Base-by-base conservation (phyloP, 495 filamentous ascomycete species). In the Echria macrotheca region DNA sequence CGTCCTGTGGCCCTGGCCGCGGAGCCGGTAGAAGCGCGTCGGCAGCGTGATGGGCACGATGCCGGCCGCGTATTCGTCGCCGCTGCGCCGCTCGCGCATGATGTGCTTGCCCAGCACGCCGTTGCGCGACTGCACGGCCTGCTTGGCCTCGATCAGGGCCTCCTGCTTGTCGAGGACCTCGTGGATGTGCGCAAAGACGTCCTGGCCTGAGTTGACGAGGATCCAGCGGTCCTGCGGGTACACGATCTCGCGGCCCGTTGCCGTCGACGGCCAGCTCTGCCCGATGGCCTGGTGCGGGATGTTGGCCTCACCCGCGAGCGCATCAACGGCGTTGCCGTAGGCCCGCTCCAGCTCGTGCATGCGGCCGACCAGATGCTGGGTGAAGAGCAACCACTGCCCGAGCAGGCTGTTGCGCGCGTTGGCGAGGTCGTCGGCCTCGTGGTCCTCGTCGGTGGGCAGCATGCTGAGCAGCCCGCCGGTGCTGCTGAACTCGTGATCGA, bases 201-300 rank as follows among this genome's bases (percentile, higher is more conserved):
- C 75, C 31, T 73, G 70, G 7, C 74, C 74, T 0, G 69, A 61
- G 50, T 78, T 78, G 28, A 63, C 73, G 4, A 80, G 59, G n/a
- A 80, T 58, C 57, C 65, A 80, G 21, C 68, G 60, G 53, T 77
- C 75, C 59, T 80, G 75, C 3, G 72, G 72, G 46, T 65, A 73
- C 5, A 67, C 66, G 22, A 74, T 52, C 33, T 66, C 63, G 43
- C 70, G 56, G 0, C 69, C 72, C 2, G 54, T 50, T 4, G 66
- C 62, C 9, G 56, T 70, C 15, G 71, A 66, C 0, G 71, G 64
- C 0, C 71, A 70, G 0, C 64, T 46, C 2, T 32, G 11, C 21
- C 58, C 50, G 15, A 72, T 51, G 24, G 61, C 39, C 56, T 76
- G 70, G 14, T 48, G 35, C 12, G 76, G 75, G 9, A 78, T 65